A percentile compares a stretch with the other conserved stretches of the same genome.
Evolutionary conservation across 805 yeast species (phyloP).

Genomic region (Metschnikowia amazonensis): DNA sequence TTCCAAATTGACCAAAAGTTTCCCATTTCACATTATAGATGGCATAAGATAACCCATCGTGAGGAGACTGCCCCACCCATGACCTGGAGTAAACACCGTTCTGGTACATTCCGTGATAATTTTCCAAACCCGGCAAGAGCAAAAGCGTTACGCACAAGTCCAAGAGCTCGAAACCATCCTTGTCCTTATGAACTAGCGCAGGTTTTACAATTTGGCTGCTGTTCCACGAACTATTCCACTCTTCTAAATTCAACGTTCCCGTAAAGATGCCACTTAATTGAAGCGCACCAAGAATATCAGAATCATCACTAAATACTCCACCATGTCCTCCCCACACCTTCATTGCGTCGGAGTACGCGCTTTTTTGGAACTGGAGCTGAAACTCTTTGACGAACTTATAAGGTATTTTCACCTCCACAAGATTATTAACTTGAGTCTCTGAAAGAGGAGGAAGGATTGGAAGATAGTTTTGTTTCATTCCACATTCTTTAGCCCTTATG

Average conservation of each 20-base stretch:
- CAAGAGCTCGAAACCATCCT: slow-evolving; percentile 20
- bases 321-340: slow-evolving; percentile 74
- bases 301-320: slow-evolving; percentile 90
- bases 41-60: slow-evolving; percentile 76
- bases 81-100: slow-evolving; percentile 70
- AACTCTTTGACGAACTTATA: slow-evolving; percentile 36
- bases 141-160: slow-evolving; percentile 57
- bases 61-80: slow-evolving; percentile 55
- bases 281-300: slow-evolving; percentile 72
- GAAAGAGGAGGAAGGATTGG: slow-evolving; percentile 39
- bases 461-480: slow-evolving; percentile 20
- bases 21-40: slow-evolving; percentile 56
- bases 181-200: slow-evolving; percentile 11
- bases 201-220: slow-evolving; percentile 26
- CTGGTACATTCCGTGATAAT: slow-evolving; percentile 61
- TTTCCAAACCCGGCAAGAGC: slow-evolving; percentile 64
- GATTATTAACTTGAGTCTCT: slow-evolving; percentile 38
- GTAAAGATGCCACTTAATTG: slow-evolving; percentile 69
- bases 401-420: slow-evolving; percentile 59
- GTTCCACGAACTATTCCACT: slow-evolving; percentile 32
- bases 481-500: slow-evolving; percentile 4
- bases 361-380: slow-evolving; percentile 35
- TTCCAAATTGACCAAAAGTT: slow-evolving; percentile 25
- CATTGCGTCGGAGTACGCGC: background rate
- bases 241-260: slow-evolving; percentile 28